A percentile compares a stretch with the other conserved stretches of the same genome.
phyloP scores from a whole-genome alignment of 2,329 filamentous ascomycete species.

The Xylogone sp. region DNA sequence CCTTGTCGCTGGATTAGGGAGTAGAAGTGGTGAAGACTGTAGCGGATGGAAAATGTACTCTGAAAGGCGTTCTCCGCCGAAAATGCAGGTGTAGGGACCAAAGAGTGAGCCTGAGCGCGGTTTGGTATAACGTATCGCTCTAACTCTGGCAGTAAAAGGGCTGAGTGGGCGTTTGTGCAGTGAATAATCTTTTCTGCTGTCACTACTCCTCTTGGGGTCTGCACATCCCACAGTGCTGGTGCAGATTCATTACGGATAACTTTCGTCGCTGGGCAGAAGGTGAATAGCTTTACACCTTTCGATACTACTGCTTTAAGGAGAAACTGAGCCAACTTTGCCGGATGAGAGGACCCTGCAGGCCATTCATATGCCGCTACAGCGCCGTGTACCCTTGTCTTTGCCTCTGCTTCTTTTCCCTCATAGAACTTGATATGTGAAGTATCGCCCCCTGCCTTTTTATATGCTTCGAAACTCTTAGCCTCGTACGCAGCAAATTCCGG shows the following conservation, averaged over 20 bases:
- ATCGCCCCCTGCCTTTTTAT: conserved; percentile 38
- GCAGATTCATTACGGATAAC: conserved; percentile 17
- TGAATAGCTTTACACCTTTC: conserved; percentile 37
- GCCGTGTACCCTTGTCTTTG: conserved; percentile 32
- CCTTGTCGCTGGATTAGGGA: conserved; percentile 41
- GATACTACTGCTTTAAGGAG: conserved; percentile 34
- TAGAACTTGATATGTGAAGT: conserved; percentile 37
- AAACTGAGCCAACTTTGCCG: conserved; percentile 46
- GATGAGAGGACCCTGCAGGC: conserved; percentile 45
- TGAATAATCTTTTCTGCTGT: conserved; percentile 29
- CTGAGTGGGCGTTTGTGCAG: conserved; percentile 37
- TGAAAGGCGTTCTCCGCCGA: conserved; percentile 28
- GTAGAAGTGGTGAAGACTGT: conserved; percentile 44
- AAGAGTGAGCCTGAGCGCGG: conserved; percentile 39
- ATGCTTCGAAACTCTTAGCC: conserved; percentile 34
- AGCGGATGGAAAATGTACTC: conserved; percentile 41
- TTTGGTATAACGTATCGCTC: conserved; percentile 35
- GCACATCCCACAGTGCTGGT: conserved; percentile 26
- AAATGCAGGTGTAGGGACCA: conserved; percentile 36
- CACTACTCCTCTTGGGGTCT: conserved; percentile 31
- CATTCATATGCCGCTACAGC: conserved; percentile 46
- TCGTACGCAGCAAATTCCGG: conserved; percentile 42
- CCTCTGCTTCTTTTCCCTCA: conserved; percentile 34
- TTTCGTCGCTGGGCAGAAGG: conserved; percentile 36
- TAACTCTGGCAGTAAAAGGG: conserved; percentile 33